A percentile compares a stretch with the other conserved stretches of the same genome.
Conservation (phyloP, 2,329 filamentous ascomycete species). For the Proliferodiscus dingleyae region DNA sequence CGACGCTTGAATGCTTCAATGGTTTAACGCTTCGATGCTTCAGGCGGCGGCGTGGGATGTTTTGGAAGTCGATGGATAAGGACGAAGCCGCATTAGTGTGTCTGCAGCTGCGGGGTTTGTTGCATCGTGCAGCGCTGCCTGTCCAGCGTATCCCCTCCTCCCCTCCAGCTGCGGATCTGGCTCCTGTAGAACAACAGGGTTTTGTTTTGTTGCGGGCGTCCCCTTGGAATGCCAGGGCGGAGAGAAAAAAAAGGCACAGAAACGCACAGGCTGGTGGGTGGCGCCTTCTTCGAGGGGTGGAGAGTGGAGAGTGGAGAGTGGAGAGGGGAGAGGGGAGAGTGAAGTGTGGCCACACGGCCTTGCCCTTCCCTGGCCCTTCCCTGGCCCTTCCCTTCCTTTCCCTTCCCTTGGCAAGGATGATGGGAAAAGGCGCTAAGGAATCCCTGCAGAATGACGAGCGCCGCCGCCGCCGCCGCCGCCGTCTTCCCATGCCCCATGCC, state of each 20-base stretch:
- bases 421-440: not conserved
- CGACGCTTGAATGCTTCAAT: too few species aligned
- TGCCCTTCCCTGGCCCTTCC: too few species aligned
- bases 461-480: not conserved
- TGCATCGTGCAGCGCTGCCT: constrained; percentile 6
- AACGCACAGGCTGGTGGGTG: too few species aligned
- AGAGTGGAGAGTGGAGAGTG: too few species aligned
- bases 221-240: constrained; percentile 1
- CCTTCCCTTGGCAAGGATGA: not conserved
- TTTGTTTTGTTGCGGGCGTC: not conserved
- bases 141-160: too few species aligned
- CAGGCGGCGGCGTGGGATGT: constrained; percentile 24
- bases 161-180: not conserved
- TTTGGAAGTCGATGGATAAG: constrained; percentile 10
- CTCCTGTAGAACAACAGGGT: not conserved
- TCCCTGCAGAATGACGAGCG: constrained; percentile 1
- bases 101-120: constrained; percentile 5
- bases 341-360: too few species aligned
- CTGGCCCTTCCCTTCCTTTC: too few species aligned
- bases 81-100: constrained; percentile 7
- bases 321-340: too few species aligned
- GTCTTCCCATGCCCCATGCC: not conserved
- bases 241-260: not conserved
- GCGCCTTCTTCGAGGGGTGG: too few species aligned
- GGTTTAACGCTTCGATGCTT: too few species aligned